Evolutionary conservation across 2,329 filamentous ascomycete genomes (phyloP).

Genomic region (Cryphonectria japonica): DNA sequence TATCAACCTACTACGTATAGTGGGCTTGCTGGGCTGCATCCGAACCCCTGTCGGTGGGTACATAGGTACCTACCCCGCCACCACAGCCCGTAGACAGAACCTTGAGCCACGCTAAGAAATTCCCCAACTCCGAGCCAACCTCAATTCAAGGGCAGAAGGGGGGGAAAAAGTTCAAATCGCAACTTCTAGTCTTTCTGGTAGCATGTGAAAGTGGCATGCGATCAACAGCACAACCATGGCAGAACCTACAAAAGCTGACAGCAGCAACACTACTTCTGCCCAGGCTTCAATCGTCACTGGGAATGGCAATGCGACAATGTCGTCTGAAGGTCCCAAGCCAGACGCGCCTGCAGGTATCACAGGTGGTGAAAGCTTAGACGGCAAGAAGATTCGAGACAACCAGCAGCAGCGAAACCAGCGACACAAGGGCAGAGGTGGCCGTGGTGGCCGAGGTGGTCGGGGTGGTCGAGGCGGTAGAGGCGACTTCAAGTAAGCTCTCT

Average conservation of each 20-base stretch:
- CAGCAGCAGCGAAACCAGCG: conserved; percentile 15
- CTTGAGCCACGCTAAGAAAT: neutral
- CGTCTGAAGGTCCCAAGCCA: neutral
- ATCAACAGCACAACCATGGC: conserved; percentile 22
- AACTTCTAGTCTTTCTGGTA: neutral
- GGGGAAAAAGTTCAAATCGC: conserved; percentile 10
- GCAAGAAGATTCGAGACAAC: conserved; percentile 22
- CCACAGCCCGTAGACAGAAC: neutral
- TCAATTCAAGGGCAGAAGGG: neutral
- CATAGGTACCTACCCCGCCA: neutral
- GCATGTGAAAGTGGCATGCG: conserved; percentile 25
- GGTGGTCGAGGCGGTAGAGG: conserved; percentile 15
- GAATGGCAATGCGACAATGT: neutral
- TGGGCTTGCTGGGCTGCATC: neutral
- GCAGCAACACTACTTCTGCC: conserved; percentile 4
- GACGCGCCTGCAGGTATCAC: conserved; percentile 9
- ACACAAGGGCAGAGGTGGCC: conserved; percentile 11
- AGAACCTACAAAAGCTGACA: conserved; percentile 22
- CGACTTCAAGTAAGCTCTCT: conserved; percentile 21
- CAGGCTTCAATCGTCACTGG: neutral
- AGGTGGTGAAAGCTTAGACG: conserved; percentile 9
- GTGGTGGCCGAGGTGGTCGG: conserved; percentile 13
- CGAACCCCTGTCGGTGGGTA: neutral
- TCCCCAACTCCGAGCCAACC: neutral
- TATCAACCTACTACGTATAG: too few species aligned